A percentile compares a stretch with the other conserved stretches of the same genome.
These are phyloP conservation scores for Thecaphora thlaspeos DNA, from an alignment of 1,284 basidiomycete genomes.

Conservation along the genomic window DNA sequence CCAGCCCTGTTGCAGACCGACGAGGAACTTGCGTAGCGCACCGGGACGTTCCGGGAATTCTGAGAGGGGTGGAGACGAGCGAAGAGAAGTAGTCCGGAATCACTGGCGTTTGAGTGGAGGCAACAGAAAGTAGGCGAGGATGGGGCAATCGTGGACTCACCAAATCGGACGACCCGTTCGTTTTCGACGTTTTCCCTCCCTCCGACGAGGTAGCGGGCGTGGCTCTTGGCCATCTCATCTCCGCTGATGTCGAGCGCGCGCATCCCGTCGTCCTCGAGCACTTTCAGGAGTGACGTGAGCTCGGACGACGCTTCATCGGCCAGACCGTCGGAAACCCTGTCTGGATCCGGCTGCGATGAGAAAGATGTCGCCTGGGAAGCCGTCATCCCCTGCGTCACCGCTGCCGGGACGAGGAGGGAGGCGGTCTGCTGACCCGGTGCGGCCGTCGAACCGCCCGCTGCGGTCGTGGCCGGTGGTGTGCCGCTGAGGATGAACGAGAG, in stretches of 20 bases:
- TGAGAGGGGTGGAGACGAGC: neutral
- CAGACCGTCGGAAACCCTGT: constrained; percentile 3
- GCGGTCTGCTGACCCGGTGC: constrained; percentile 12
- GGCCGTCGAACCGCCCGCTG: neutral
- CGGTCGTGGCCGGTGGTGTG: constrained; percentile 4
- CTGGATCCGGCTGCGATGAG: constrained; percentile 4
- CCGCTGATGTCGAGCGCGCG: constrained; percentile 84
- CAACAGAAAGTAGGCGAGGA: constrained; percentile 1
- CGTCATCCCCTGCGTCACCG: neutral
- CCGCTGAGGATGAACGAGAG: constrained; percentile 79
- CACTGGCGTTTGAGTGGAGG: constrained; percentile 54
- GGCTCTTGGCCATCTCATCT: constrained; percentile 92
- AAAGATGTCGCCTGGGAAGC: neutral
- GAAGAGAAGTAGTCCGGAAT: too few species aligned
- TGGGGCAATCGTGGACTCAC: constrained; percentile 63
- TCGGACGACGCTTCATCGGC: constrained; percentile 13
- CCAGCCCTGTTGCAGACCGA: constrained; percentile 75
- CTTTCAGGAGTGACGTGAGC: constrained; percentile 51
- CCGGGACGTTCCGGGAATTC: constrained; percentile 96
- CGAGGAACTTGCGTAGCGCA: constrained; percentile 78
- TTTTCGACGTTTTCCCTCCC: constrained; percentile 65
- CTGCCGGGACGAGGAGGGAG: constrained; percentile 12
- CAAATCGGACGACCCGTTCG: constrained; percentile 90
- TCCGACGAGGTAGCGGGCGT: constrained; percentile 91
- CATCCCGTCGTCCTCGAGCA: constrained; percentile 70